Conservation (phyloP, 345 rosid species). For the Pugionium dolabratum region DNA sequence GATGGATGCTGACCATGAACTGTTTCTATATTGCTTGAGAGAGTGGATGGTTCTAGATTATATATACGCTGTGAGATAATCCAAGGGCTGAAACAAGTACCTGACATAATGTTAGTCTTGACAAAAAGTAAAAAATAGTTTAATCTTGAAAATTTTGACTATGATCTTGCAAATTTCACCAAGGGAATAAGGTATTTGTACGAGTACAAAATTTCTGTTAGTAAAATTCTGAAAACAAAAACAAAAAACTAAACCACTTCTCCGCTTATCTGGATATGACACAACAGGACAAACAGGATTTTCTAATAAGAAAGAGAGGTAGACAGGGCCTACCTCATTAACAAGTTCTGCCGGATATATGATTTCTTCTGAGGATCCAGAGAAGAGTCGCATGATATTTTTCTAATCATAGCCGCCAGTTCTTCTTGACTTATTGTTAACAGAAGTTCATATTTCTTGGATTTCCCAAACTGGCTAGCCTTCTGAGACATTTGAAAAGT, state of each 20-base stretch:
- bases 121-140: background rate
- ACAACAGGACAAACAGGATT: background rate
- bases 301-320: constrained; percentile 2
- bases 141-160: background rate
- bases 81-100: constrained; percentile 59
- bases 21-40: constrained; percentile 48
- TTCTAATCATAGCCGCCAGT: constrained; percentile 63
- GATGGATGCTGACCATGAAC: constrained; percentile 63
- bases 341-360: constrained; percentile 69
- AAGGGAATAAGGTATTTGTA: constrained; percentile 3
- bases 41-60: constrained; percentile 25
- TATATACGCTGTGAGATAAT: constrained; percentile 65
- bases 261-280: background rate
- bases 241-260: background rate
- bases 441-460: constrained; percentile 40
- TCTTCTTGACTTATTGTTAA: constrained; percentile 67
- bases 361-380: constrained; percentile 75
- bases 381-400: constrained; percentile 77
- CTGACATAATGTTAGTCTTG: constrained; percentile 11
- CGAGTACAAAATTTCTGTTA: background rate
- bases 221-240: background rate
- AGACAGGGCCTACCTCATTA: constrained; percentile 57
- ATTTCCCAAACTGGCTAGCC: constrained; percentile 32
- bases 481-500: constrained; percentile 34
- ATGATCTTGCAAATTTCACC: background rate